These are phyloP conservation scores for Beauveria medogensis DNA, from an alignment of 2,329 filamentous ascomycete genomes.

Conservation along the genomic window DNA sequence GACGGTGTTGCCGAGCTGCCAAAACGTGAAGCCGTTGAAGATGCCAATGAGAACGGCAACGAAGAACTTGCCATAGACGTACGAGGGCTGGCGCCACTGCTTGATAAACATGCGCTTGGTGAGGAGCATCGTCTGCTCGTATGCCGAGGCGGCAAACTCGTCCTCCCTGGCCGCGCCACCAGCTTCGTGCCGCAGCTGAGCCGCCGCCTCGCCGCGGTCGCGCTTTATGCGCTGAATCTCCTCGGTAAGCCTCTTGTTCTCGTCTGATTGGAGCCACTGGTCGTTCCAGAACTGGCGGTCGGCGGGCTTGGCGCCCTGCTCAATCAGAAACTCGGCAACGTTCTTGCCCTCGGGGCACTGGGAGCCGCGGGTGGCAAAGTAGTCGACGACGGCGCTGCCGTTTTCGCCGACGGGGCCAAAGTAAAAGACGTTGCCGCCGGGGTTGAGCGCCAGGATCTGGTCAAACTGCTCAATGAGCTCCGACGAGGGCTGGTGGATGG, in stretches of 20 bases:
- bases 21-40: slow-evolving; percentile 77
- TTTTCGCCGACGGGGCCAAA: slow-evolving; percentile 46
- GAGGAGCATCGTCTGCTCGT: slow-evolving; percentile 55
- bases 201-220: slow-evolving; percentile 12
- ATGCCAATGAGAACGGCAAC: slow-evolving; percentile 62
- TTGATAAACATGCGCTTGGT: slow-evolving; percentile 63
- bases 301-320: slow-evolving; percentile 32
- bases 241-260: slow-evolving; percentile 48
- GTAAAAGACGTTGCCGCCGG: slow-evolving; percentile 45
- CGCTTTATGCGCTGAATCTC: slow-evolving; percentile 57
- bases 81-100: slow-evolving; percentile 69
- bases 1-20: slow-evolving; percentile 55
- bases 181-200: slow-evolving; percentile 20
- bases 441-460: slow-evolving; percentile 44
- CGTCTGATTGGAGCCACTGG: slow-evolving; percentile 60
- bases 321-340: slow-evolving; percentile 41
- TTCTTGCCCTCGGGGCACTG: slow-evolving; percentile 51
- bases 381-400: slow-evolving; percentile 38
- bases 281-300: slow-evolving; percentile 57
- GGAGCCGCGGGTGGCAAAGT: slow-evolving; percentile 54
- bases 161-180: slow-evolving; percentile 21
- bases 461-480: slow-evolving; percentile 51
- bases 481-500: slow-evolving; percentile 52
- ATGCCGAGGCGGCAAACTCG: slow-evolving; percentile 60
- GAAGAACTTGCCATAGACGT: slow-evolving; percentile 71